A percentile compares a stretch with the other conserved stretches of the same genome.
phyloP scores from a whole-genome alignment of 2,329 filamentous ascomycete species.

The Alternaria sp. region DNA sequence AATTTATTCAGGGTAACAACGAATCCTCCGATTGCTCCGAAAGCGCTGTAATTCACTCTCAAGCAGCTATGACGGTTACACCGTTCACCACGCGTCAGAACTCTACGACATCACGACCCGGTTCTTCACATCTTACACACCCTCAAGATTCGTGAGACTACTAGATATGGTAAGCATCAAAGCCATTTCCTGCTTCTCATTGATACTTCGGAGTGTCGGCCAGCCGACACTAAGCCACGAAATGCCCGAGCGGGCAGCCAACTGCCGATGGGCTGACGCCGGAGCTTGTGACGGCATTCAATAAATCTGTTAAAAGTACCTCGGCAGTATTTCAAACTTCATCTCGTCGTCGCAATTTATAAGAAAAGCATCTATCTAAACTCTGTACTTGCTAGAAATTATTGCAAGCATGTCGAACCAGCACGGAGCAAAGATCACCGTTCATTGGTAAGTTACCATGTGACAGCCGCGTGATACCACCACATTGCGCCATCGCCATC shows the following conservation, averaged over 20 bases:
- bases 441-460: conserved; percentile 45
- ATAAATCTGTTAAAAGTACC: conserved; percentile 12
- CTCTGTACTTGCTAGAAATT: not conserved
- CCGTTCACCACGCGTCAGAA: not conserved
- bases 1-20: not conserved
- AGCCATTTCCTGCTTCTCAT: not conserved
- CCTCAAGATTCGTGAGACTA: not conserved
- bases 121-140: conserved; percentile 1
- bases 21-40: not conserved
- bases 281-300: conserved; percentile 16
- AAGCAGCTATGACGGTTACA: not conserved
- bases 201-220: conserved; percentile 5
- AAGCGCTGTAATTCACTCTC: not conserved
- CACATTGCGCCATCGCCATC: conserved; percentile 16
- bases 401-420: conserved; percentile 34
- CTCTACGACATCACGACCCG: not conserved
- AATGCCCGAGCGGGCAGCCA: conserved; percentile 9
- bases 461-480: not conserved
- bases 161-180: not conserved
- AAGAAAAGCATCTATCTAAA: not conserved
- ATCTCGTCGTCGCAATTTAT: not conserved
- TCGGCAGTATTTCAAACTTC: conserved; percentile 10
- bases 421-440: conserved; percentile 48
- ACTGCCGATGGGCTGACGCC: conserved; percentile 16
- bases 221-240: conserved; percentile 12